Evolutionary conservation across 805 yeast species (phyloP).

Genomic region (Suhomyces vadensis): DNA sequence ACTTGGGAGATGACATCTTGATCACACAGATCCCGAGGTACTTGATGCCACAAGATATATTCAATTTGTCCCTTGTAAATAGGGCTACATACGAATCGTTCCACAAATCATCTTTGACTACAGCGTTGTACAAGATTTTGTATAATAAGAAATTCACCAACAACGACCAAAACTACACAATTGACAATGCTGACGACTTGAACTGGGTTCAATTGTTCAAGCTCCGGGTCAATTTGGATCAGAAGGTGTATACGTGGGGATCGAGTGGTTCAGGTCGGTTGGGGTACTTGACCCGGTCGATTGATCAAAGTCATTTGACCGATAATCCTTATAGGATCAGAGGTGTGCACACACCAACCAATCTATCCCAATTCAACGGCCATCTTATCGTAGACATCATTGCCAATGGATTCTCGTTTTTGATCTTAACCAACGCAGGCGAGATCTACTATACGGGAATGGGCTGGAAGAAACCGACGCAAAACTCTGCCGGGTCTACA

Average conservation of each 20-base stretch:
- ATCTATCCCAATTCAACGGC: conserved; percentile 36
- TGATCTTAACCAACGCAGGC: conserved; percentile 57
- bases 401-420: conserved; percentile 67
- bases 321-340: conserved; percentile 18
- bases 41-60: conserved; percentile 41
- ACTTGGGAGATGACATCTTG: conserved; percentile 44
- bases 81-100: conserved; percentile 38
- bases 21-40: conserved; percentile 33
- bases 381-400: conserved; percentile 46
- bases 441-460: conserved; percentile 55
- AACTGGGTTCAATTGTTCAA: conserved; percentile 54
- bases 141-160: conserved; percentile 43
- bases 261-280: conserved; percentile 43
- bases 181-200: conserved; percentile 25
- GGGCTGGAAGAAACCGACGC: conserved; percentile 19
- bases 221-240: conserved; percentile 32
- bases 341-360: conserved; percentile 40
- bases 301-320: conserved; percentile 22
- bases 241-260: conserved; percentile 56
- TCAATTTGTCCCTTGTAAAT: conserved; percentile 28
- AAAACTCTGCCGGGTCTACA: conserved; percentile 15
- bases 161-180: conserved; percentile 39
- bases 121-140: conserved; percentile 37
- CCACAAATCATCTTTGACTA: conserved; percentile 26
- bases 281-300: conserved; percentile 39